Evolutionary conservation across 1,139 yeast species (phyloP).

Genomic region (Yamadazyma conglobata): DNA sequence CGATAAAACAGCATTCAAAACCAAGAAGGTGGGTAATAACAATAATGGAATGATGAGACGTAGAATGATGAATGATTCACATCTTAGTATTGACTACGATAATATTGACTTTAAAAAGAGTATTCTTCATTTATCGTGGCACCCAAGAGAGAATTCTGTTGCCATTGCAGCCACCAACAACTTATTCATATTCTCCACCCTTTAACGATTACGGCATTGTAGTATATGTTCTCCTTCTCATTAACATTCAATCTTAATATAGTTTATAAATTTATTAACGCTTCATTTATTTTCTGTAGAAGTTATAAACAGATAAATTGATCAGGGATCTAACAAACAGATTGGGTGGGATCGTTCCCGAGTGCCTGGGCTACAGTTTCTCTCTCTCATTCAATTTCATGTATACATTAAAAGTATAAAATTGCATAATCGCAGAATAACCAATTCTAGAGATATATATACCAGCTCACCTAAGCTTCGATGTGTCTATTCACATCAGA

Average conservation of each 20-base stretch:
- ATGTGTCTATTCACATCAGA: constrained; percentile 85
- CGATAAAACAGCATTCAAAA: constrained; percentile 94
- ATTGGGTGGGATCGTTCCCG: too few relatives aligned
- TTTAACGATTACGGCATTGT: constrained; percentile 26
- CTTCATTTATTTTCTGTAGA: too few relatives aligned
- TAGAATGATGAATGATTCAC: constrained; percentile 45
- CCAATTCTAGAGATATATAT: too few relatives aligned
- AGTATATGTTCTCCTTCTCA: constrained; percentile 1
- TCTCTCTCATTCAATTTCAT: too few relatives aligned
- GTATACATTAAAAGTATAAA: constrained; percentile 5
- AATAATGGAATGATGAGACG: constrained; percentile 38
- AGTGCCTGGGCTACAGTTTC: not conserved
- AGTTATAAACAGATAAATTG: too few relatives aligned
- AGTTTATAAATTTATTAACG: too few relatives aligned
- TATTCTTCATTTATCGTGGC: constrained; percentile 97
- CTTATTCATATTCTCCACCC: constrained; percentile 72
- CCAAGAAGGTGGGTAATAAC: constrained; percentile 51
- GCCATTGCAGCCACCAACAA: constrained; percentile 99
- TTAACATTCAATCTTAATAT: not conserved
- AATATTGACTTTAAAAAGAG: constrained; percentile 92
- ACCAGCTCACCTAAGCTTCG: too few relatives aligned
- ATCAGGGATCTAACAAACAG: not conserved
- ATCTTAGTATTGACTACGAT: constrained; percentile 57
- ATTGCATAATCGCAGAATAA: constrained; percentile 1
- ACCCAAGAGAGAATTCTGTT: constrained; percentile 92